These are phyloP conservation scores for Microdochium bolleyi DNA, from an alignment of 2,329 filamentous ascomycete genomes.

Conservation along the genomic window DNA sequence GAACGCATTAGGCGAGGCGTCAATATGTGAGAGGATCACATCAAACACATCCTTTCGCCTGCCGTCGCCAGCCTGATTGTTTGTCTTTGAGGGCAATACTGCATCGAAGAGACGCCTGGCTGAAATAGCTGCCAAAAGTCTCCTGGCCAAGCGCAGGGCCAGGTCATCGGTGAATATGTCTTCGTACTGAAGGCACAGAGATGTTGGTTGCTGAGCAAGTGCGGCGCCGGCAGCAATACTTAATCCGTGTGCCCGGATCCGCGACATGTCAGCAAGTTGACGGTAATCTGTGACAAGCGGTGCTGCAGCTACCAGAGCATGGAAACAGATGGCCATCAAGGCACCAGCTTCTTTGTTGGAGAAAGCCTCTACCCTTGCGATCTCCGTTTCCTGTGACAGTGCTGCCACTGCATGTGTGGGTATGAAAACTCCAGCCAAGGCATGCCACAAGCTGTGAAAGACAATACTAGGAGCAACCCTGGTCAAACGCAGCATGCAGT, in stretches of 20 bases:
- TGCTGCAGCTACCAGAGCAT: conserved; percentile 51
- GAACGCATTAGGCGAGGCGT: conserved; percentile 36
- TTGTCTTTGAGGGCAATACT: conserved; percentile 26
- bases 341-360: conserved; percentile 42
- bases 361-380: conserved; percentile 26
- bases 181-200: conserved; percentile 51
- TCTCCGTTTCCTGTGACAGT: conserved; percentile 26
- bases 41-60: conserved; percentile 34
- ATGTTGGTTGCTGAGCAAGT: conserved; percentile 35
- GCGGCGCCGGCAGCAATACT: conserved; percentile 37
- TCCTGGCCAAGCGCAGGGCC: conserved; percentile 48
- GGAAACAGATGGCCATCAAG: conserved; percentile 52
- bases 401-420: conserved; percentile 38
- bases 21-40: conserved; percentile 43
- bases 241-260: conserved; percentile 46
- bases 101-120: conserved; percentile 43
- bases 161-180: conserved; percentile 56
- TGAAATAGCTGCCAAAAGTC: conserved; percentile 49
- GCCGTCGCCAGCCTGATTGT: conserved; percentile 18
- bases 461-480: conserved; percentile 49
- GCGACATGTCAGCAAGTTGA: conserved; percentile 51
- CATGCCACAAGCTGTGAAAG: conserved; percentile 58
- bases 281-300: conserved; percentile 40
- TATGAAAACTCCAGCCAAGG: conserved; percentile 49
- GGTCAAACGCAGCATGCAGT: conserved; percentile 53